Conservation (phyloP, 2,329 filamentous ascomycete genomes). For the Phoma sp. region DNA sequence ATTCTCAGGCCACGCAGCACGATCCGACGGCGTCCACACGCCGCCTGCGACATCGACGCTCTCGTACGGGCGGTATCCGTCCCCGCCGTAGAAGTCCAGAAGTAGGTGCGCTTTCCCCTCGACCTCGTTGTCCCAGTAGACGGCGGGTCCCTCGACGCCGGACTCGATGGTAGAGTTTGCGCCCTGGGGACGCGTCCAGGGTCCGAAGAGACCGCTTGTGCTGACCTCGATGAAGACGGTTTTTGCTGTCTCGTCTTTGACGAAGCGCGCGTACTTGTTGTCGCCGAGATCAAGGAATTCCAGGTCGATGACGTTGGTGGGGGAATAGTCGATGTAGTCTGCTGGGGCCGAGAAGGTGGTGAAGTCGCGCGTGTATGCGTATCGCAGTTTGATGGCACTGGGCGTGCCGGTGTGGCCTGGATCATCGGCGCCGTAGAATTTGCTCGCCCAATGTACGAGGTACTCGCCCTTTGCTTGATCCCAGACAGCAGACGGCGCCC, state of each 20-base stretch:
- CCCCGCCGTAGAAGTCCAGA: slow-evolving; percentile 50
- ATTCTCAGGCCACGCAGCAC: too few species aligned
- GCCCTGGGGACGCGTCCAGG: slow-evolving; percentile 59
- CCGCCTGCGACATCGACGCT: slow-evolving; percentile 46
- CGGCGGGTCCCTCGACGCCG: slow-evolving; percentile 41
- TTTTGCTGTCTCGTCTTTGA: slow-evolving; percentile 62
- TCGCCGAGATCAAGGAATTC: slow-evolving; percentile 59
- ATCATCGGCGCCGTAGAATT: slow-evolving; percentile 57
- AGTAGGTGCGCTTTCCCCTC: slow-evolving; percentile 53
- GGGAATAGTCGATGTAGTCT: slow-evolving; percentile 58
- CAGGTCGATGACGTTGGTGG: slow-evolving; percentile 62
- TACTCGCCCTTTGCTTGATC: slow-evolving; percentile 55
- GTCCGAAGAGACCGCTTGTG: slow-evolving; percentile 58
- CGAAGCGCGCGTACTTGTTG: slow-evolving; percentile 59
- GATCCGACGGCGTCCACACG: too few species aligned
- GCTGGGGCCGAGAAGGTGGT: slow-evolving; percentile 58
- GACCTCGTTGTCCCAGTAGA: slow-evolving; percentile 44
- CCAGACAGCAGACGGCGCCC: slow-evolving; percentile 64
- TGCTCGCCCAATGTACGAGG: slow-evolving; percentile 58
- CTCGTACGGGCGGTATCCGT: slow-evolving; percentile 61
- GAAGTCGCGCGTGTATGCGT: slow-evolving; percentile 64
- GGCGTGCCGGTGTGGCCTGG: slow-evolving; percentile 57
- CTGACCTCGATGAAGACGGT: slow-evolving; percentile 60
- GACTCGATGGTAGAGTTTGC: slow-evolving; percentile 49
- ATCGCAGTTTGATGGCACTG: slow-evolving; percentile 55